Base-by-base conservation (phyloP, 371 early-diverging fungal species). In the Rhizomucor miehei region DNA sequence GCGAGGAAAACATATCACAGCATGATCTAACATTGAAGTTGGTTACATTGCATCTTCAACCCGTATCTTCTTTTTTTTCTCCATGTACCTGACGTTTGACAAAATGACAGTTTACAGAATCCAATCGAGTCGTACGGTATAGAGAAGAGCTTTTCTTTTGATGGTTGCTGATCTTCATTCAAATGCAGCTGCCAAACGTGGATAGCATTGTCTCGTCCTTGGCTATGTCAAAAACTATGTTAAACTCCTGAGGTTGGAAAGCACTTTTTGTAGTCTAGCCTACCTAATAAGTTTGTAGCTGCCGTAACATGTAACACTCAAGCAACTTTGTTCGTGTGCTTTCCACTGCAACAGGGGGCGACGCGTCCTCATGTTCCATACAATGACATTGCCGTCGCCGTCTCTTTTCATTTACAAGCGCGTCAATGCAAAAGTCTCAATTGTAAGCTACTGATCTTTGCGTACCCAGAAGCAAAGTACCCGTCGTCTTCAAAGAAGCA, bases 121-220 rank as follows among this genome's bases (percentile, higher is more conserved):
- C 57, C 64, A 11, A 77, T 36, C 0, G 69, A 75, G 43, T 69
- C 63, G 52, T 73, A 73, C 11, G 60, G 50, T 34, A 80, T 48
- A 9, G 72, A 57, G 8, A 50, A 54, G 57, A 44, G 16, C 39
- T 52, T 21, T 66, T 57, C 29, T 36, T 44, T 51, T 44, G 14
- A 17, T 11, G 35, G 21, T 48, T 17, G 10, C 40, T 24, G n/a
- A 37, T 29, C 41, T 55, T 52, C 48, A 21, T 56, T 49, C 14
- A 57, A 37, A 5, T 35, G 40, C 6, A 74, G 48, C 53, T 72
- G 49, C 80, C 80, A 80, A 13, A 75, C 52, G 56, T 77, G 62
- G 20, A 80, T 67, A 38, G 38, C 51, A 54, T 75, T 69, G 59
- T 80, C 80, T 64, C 80, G 58, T 6, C 80, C 77, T 38, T 80